Conservation (phyloP, 441 rosid genomes). For the Dalechampia spathulata region DNA sequence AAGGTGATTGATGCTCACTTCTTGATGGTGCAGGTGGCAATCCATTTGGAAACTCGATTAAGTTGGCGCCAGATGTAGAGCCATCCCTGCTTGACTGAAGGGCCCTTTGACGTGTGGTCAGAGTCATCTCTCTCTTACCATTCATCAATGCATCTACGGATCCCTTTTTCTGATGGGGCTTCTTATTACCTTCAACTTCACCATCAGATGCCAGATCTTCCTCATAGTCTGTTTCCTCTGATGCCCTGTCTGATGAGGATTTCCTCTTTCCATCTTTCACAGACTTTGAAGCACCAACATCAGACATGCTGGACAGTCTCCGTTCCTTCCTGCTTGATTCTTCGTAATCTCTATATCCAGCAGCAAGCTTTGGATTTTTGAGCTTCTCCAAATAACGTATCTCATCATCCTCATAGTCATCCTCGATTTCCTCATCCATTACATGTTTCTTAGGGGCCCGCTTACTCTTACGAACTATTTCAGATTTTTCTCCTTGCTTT, state of each 20-base stretch:
- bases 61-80: constrained; percentile 39
- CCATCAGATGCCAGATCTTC: constrained; percentile 42
- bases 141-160: constrained; percentile 46
- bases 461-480: constrained; percentile 74
- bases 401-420: constrained; percentile 71
- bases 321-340: constrained; percentile 43
- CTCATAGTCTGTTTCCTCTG: constrained; percentile 46
- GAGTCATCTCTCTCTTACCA: constrained; percentile 51
- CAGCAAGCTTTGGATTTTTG: constrained; percentile 38
- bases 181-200: constrained; percentile 41
- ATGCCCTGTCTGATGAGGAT: constrained; percentile 28
- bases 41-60: constrained; percentile 87
- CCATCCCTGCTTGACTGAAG: constrained; percentile 72
- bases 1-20: constrained; percentile 43
- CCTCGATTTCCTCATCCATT: constrained; percentile 53
- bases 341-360: constrained; percentile 36
- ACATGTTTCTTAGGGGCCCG: constrained; percentile 63
- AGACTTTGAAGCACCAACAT: constrained; percentile 23
- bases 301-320: constrained; percentile 50
- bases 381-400: constrained; percentile 71
- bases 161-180: constrained; percentile 55
- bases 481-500: constrained; percentile 50
- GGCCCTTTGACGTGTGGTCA: constrained; percentile 92
- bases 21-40: constrained; percentile 84
- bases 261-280: constrained; percentile 53